phyloP scores from a whole-genome alignment of 345 rosid species.

The Populus euphratica region DNA sequence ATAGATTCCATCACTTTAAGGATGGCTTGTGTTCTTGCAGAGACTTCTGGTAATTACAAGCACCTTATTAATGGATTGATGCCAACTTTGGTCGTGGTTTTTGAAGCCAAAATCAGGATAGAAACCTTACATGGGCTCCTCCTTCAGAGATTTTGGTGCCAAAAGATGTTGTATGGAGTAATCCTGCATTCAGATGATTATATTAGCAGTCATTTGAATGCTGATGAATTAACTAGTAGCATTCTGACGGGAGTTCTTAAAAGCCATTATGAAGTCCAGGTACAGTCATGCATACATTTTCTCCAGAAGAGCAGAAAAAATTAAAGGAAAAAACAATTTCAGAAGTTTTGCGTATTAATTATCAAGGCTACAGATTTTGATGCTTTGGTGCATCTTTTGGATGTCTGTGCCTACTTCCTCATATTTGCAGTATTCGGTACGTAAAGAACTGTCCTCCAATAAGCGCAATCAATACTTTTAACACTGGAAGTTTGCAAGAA shows the following conservation, averaged over 20 bases:
- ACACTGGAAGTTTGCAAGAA: neutral
- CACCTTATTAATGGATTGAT: neutral
- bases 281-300: neutral
- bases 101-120: neutral
- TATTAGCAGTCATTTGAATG: neutral
- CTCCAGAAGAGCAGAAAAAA: neutral
- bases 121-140: neutral
- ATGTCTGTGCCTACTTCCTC: neutral
- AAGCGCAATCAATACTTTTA: neutral
- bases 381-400: neutral
- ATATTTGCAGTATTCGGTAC: neutral
- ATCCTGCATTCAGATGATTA: neutral
- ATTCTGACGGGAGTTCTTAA: neutral
- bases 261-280: neutral
- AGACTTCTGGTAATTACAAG: slow-evolving; percentile 61
- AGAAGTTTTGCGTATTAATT: neutral
- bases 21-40: slow-evolving; percentile 69
- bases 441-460: neutral
- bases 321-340: neutral
- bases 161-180: neutral
- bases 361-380: neutral
- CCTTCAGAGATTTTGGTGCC: neutral
- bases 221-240: neutral
- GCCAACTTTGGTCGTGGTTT: neutral
- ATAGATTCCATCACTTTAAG: slow-evolving; percentile 76